Evolutionary conservation across 768 basidiomycete genomes (phyloP).

Genomic region (Strobilomyces confusus): DNA sequence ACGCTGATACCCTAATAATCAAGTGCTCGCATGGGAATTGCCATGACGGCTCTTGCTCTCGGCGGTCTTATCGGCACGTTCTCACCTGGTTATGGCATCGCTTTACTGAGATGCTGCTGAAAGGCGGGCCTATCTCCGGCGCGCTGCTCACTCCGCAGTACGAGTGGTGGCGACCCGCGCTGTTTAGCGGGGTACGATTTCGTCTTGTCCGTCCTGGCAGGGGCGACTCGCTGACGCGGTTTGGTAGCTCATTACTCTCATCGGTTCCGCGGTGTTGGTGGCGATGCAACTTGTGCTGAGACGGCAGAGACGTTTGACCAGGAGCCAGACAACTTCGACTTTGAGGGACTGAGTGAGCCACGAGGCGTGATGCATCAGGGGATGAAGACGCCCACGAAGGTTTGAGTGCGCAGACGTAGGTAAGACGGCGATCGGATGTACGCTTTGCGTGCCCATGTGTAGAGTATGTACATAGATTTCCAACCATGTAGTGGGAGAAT

Average conservation of each 20-base stretch:
- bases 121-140: conserved; percentile 54
- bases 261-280: conserved; percentile 1
- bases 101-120: not conserved
- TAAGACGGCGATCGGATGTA: not conserved
- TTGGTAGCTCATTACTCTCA: conserved; percentile 6
- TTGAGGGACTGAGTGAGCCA: not conserved
- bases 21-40: conserved; percentile 30
- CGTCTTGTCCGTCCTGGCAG: not conserved
- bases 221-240: not conserved
- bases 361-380: not conserved
- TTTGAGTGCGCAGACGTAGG: not conserved
- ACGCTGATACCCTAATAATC: not conserved
- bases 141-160: conserved; percentile 49
- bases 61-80: conserved; percentile 22
- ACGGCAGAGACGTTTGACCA: not conserved
- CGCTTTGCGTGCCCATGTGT: not conserved
- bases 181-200: conserved; percentile 43
- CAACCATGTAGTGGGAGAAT: too few species aligned
- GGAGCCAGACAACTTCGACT: not conserved
- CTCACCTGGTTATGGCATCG: not conserved
- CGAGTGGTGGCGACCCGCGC: conserved; percentile 52
- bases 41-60: conserved; percentile 4
- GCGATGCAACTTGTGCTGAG: conserved; percentile 8
- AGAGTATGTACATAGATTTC: not conserved
- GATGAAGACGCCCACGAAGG: not conserved